Percentiles rank a stretch among this genome's conserved stretches.
Evolutionary conservation across 495 filamentous ascomycete species (phyloP).

Genomic region (Lophiotrema nucula): DNA sequence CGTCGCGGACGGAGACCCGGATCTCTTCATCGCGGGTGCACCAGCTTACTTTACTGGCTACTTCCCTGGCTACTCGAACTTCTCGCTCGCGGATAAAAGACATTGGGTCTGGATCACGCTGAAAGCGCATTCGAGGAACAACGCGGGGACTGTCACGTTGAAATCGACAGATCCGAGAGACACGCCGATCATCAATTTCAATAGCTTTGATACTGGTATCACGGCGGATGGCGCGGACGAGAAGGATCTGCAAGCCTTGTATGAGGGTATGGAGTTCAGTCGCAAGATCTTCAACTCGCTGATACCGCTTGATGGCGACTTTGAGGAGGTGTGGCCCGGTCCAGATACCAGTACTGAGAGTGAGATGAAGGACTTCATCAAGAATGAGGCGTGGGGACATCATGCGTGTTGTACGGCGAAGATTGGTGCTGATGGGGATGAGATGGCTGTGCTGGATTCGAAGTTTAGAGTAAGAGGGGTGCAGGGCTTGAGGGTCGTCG

Average conservation of each 20-base stretch:
- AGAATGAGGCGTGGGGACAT: conserved; percentile 52
- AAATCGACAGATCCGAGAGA: conserved; percentile 30
- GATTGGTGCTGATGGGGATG: conserved; percentile 50
- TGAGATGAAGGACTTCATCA: conserved; percentile 38
- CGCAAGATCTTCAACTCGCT: conserved; percentile 23
- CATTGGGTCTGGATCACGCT: conserved; percentile 41
- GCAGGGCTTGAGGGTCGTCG: conserved; percentile 47
- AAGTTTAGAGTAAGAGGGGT: conserved; percentile 54
- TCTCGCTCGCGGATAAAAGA: conserved; percentile 38
- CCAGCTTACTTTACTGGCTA: conserved; percentile 56
- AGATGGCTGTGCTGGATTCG: conserved; percentile 51
- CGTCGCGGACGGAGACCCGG: conserved; percentile 44
- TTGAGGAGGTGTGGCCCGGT: conserved; percentile 26
- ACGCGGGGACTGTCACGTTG: conserved; percentile 33
- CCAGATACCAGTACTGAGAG: conserved; percentile 5
- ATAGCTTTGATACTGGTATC: conserved; percentile 33
- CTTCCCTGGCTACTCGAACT: conserved; percentile 45
- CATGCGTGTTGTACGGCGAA: conserved; percentile 51
- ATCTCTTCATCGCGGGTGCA: conserved; percentile 55
- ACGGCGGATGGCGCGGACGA: conserved; percentile 6
- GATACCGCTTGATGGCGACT: conserved; percentile 13
- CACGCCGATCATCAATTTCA: conserved; percentile 36
- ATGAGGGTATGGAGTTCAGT: conserved; percentile 31
- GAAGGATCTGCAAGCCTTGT: conserved; percentile 29
- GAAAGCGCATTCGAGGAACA: conserved; percentile 35